Base-by-base conservation (phyloP, 148 eudicot species). In the Fagopyrum tataricum region DNA sequence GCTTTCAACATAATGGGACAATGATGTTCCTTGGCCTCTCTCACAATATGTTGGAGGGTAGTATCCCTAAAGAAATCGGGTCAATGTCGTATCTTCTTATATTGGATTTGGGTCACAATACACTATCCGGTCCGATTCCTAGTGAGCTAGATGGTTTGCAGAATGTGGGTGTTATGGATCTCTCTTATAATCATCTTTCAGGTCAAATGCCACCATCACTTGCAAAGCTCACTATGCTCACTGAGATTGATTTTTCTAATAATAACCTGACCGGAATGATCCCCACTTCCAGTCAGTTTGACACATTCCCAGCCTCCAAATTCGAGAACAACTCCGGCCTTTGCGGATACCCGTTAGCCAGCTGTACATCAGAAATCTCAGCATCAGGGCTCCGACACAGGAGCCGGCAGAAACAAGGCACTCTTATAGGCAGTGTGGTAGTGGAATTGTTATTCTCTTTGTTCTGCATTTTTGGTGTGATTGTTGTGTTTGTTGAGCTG, bases 21-120 rank as follows among this genome's bases (percentile, higher is more conserved):
- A 89, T 93, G 96, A 89, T 90, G 67, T 87, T 87, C 81, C 88
- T 93, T 1, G 98, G 91, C 68, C 76, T 93, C 58, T 93, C 98
- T 12, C 79, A 76, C 69, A 93, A 93, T 78, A 76, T 70, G 55
- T 79, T 93, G 77, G 88, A 81, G 44, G 98, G 98, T 70, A 81
- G 82, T 72, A 86, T 93, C 17, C 98, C 98, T 0, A 93, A 86
- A 76, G 98, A 93, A 76, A 84, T 93, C 1, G 98, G 98, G 14
- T 74, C 81, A 51, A 86, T 89, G 96, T 84, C 75, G 74, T 89
- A 93, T 71, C 82, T 89, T 2, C 73, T 72, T 0, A 87, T 93
- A 62, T 55, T 93, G 82, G 85, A 89, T 77, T 77, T 93, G 80
- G 94, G 88, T 67, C 94, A 93, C 74, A 93, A 93, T 59, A 73